These are phyloP conservation scores for Magnusiomyces paraingens DNA, from an alignment of 1,139 yeast genomes.

Conservation along the genomic window DNA sequence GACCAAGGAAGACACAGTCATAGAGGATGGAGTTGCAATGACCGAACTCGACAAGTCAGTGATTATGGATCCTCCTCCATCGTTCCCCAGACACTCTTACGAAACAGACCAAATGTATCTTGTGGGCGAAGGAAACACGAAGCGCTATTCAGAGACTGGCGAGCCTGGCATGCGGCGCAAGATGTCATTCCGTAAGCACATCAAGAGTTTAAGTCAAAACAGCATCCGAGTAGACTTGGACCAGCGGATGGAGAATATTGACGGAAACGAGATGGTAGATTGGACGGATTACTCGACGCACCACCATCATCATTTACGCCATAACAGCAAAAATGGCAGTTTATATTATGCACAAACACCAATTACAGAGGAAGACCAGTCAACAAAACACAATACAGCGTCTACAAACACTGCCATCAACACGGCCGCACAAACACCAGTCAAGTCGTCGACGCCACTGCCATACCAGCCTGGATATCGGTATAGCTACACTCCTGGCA, in stretches of 20 bases:
- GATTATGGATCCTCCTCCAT: not conserved
- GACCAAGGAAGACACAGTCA: not conserved
- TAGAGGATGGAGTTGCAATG: not conserved
- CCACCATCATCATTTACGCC: constrained; percentile 2
- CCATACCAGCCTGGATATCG: not conserved
- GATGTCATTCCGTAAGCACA: constrained; percentile 10
- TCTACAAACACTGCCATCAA: not conserved
- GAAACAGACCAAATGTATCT: not conserved
- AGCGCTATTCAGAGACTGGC: not conserved
- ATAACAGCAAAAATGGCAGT: not conserved
- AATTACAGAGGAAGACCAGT: not conserved
- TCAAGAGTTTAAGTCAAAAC: constrained; percentile 13
- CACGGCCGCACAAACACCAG: no score
- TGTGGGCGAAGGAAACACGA: not conserved
- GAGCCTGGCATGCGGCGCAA: not conserved
- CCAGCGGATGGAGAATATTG: constrained; percentile 14
- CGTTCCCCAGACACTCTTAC: not conserved
- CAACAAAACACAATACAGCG: not conserved
- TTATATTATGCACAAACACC: not conserved
- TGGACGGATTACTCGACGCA: constrained; percentile 10
- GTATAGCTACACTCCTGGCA: not conserved
- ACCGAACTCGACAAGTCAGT: not conserved
- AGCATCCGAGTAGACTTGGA: constrained; percentile 11
- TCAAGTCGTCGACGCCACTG: no score
- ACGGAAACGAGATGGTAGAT: constrained; percentile 14